A percentile compares a stretch with the other conserved stretches of the same genome.
Evolutionary conservation across 768 basidiomycete species (phyloP).

Genomic region (Pulveroboletus sp.): DNA sequence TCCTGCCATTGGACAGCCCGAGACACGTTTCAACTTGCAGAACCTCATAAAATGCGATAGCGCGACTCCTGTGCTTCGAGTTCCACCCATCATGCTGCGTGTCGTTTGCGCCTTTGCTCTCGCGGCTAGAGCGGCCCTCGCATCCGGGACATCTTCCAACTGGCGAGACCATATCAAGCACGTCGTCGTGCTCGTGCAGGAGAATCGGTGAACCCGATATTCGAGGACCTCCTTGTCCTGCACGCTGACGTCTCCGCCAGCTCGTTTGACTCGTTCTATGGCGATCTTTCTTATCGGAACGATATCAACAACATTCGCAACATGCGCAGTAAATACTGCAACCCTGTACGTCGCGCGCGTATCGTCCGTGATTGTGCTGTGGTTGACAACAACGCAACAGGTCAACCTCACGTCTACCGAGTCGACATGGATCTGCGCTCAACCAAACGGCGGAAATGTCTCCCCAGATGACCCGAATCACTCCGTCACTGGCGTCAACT

Average conservation of each 20-base stretch:
- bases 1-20: constrained; percentile 8
- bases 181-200: constrained; percentile 27
- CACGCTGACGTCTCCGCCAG: not conserved
- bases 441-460: constrained; percentile 13
- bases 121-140: not conserved
- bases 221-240: too few relatives aligned
- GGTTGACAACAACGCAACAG: constrained; percentile 1
- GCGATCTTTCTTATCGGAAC: constrained; percentile 23
- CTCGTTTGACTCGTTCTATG: constrained; percentile 26
- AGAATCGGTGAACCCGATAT: constrained; percentile 18
- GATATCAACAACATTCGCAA: constrained; percentile 27
- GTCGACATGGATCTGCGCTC: constrained; percentile 17
- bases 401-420: constrained; percentile 11
- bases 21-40: constrained; percentile 12
- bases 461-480: constrained; percentile 27
- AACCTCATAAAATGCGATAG: constrained; percentile 11
- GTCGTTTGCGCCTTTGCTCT: constrained; percentile 6
- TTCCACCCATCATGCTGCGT: constrained; percentile 10
- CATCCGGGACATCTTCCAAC: constrained; percentile 2
- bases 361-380: not conserved
- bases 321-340: constrained; percentile 18
- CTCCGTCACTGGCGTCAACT: constrained; percentile 22
- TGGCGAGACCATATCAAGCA: constrained; percentile 26
- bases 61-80: not conserved
- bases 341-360: constrained; percentile 13